Conservation (phyloP, 257 asterid species). For the Solanum pinnatisectum region DNA sequence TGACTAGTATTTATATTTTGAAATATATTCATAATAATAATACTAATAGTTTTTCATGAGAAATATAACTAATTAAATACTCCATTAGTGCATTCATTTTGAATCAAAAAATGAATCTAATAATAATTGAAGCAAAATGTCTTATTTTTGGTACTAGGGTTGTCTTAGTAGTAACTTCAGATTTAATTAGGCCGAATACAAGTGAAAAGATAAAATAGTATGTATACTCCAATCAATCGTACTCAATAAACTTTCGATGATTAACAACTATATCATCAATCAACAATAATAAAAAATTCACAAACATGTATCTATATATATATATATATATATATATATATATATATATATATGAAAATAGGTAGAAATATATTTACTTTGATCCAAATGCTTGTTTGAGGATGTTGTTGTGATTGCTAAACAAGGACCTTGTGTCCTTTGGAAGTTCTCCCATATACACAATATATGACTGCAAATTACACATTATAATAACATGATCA, state of each 20-base stretch:
- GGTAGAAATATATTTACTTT: not conserved
- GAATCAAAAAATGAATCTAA: not conserved
- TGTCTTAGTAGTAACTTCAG: not conserved
- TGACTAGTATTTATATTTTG: not conserved
- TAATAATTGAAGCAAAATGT: not conserved
- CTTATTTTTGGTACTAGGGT: not conserved
- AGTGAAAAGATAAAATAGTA: not conserved
- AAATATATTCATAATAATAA: not conserved
- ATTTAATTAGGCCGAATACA: accelerated
- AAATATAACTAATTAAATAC: not conserved
- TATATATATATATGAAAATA: no score
- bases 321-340: no score
- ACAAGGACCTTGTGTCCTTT: not conserved
- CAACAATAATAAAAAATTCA: not conserved
- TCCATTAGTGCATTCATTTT: not conserved
- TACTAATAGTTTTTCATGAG: not conserved
- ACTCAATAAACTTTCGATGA: not conserved
- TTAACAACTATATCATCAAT: not conserved
- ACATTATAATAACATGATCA: not conserved
- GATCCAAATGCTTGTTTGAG: slow-evolving; percentile 6
- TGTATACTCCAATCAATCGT: not conserved
- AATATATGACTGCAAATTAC: slow-evolving; percentile 4
- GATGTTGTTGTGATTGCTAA: not conserved
- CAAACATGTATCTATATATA: no score
- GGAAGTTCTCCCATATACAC: slow-evolving; percentile 10